These are phyloP conservation scores for Voacanga thouarsii DNA, from an alignment of 257 asterid species.

Conservation along the genomic window DNA sequence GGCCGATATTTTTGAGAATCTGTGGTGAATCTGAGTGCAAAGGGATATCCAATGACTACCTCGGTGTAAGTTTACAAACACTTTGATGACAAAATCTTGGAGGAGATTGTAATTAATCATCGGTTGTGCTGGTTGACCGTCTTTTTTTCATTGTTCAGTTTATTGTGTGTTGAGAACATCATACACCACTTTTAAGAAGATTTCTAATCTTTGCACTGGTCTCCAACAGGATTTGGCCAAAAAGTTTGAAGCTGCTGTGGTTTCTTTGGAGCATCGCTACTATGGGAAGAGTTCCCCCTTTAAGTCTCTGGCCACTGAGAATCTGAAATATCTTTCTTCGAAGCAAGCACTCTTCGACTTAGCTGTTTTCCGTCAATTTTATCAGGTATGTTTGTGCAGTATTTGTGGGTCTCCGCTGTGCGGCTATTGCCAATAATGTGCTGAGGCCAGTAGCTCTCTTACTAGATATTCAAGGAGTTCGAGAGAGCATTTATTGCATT, in stretches of 20 bases:
- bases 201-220: slow-evolving; percentile 25
- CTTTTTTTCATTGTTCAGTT: neutral
- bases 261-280: slow-evolving; percentile 89
- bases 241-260: slow-evolving; percentile 93
- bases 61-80: slow-evolving; percentile 46
- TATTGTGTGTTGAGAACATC: neutral
- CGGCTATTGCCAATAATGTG: neutral
- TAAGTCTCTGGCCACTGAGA: slow-evolving; percentile 58
- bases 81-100: neutral
- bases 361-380: slow-evolving; percentile 82
- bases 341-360: slow-evolving; percentile 95
- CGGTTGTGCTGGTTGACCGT: neutral
- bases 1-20: slow-evolving; percentile 80
- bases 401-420: neutral
- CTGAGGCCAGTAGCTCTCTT: neutral
- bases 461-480: neutral
- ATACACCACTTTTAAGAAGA: slow-evolving; percentile 16
- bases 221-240: slow-evolving; percentile 77
- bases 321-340: slow-evolving; percentile 84
- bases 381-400: slow-evolving; percentile 60
- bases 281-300: slow-evolving; percentile 92
- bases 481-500: neutral
- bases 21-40: slow-evolving; percentile 88
- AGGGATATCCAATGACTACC: slow-evolving; percentile 82
- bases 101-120: neutral